Conservation (phyloP, 2,329 filamentous ascomycete genomes). For the Keithomyces neogunnii region DNA sequence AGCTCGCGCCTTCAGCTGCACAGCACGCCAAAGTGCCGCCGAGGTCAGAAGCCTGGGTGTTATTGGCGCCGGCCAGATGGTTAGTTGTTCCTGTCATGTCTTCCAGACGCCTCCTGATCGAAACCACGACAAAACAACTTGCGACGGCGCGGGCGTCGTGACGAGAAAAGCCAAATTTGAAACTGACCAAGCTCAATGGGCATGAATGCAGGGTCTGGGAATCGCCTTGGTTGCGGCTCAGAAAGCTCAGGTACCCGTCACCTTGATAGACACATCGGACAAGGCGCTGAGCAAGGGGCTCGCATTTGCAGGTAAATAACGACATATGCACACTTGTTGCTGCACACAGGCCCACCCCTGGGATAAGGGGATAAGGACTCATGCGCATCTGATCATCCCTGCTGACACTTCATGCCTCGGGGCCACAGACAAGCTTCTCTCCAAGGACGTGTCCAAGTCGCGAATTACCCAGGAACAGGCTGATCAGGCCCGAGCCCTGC, state of each 20-base stretch:
- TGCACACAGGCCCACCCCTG: background rate
- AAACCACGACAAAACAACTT: background rate
- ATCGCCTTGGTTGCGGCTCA: slow-evolving; percentile 92
- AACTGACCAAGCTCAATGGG: slow-evolving; percentile 11
- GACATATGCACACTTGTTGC: background rate
- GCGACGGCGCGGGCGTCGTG: too few species aligned
- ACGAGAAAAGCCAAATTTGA: slow-evolving; percentile 1
- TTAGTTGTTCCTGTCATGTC: slow-evolving; percentile 27
- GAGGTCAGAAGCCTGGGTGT: slow-evolving; percentile 86
- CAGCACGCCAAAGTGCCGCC: slow-evolving; percentile 48
- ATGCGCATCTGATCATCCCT: slow-evolving; percentile 1
- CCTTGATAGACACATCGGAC: slow-evolving; percentile 75
- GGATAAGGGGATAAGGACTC: background rate
- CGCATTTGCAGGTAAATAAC: slow-evolving; percentile 65
- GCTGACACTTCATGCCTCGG: background rate
- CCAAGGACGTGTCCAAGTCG: slow-evolving; percentile 85
- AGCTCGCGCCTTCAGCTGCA: slow-evolving; percentile 60
- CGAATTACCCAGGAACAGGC: slow-evolving; percentile 77
- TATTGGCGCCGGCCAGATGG: slow-evolving; percentile 94
- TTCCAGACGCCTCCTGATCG: background rate
- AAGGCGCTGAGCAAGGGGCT: slow-evolving; percentile 81
- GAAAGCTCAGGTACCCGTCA: slow-evolving; percentile 75
- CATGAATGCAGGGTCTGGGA: slow-evolving; percentile 63
- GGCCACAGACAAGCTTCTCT: slow-evolving; percentile 71
- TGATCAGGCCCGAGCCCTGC: slow-evolving; percentile 58